Evolutionary conservation across 176 grass and related monocot genomes (phyloP).

Genomic region (Pharus latifolius): DNA sequence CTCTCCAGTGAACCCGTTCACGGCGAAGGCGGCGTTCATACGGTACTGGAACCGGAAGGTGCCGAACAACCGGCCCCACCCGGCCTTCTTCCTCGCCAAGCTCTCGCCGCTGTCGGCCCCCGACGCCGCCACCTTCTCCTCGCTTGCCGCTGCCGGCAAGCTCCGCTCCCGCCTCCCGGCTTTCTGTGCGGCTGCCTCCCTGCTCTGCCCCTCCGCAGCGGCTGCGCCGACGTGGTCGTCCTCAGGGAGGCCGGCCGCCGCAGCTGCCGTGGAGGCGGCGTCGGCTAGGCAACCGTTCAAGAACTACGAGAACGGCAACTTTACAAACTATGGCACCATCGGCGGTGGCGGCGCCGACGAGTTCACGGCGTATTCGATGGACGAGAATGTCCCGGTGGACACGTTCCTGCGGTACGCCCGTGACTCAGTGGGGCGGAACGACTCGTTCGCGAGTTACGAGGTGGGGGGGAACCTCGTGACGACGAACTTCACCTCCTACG

Average conservation of each 20-base stretch:
- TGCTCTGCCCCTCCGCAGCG: conserved; percentile 34
- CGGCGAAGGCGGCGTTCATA: conserved; percentile 43
- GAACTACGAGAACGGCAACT: conserved; percentile 43
- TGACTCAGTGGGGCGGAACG: conserved; percentile 20
- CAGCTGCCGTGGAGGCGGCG: too few relatives aligned
- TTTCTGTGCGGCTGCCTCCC: conserved; percentile 33
- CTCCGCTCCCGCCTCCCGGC: conserved; percentile 14
- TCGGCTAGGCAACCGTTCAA: too few relatives aligned
- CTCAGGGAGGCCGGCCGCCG: not conserved
- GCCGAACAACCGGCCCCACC: conserved; percentile 36
- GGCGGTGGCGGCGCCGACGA: conserved; percentile 21
- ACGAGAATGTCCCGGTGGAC: conserved; percentile 21
- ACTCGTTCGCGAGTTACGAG: conserved; percentile 45
- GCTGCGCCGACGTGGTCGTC: not conserved
- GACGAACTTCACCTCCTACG: conserved; percentile 46
- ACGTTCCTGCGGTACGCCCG: conserved; percentile 43
- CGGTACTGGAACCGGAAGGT: conserved; percentile 71
- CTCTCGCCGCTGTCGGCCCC: conserved; percentile 47
- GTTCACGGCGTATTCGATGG: conserved; percentile 31
- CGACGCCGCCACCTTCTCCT: conserved; percentile 11
- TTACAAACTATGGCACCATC: conserved; percentile 47
- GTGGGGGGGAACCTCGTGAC: conserved; percentile 25
- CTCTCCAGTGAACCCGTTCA: conserved; percentile 48
- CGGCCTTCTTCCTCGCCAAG: conserved; percentile 48
- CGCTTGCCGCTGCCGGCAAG: conserved; percentile 3